phyloP scores from a whole-genome alignment of 192 early-diverging fungal genomes.

The Chytriomyces confervae region DNA sequence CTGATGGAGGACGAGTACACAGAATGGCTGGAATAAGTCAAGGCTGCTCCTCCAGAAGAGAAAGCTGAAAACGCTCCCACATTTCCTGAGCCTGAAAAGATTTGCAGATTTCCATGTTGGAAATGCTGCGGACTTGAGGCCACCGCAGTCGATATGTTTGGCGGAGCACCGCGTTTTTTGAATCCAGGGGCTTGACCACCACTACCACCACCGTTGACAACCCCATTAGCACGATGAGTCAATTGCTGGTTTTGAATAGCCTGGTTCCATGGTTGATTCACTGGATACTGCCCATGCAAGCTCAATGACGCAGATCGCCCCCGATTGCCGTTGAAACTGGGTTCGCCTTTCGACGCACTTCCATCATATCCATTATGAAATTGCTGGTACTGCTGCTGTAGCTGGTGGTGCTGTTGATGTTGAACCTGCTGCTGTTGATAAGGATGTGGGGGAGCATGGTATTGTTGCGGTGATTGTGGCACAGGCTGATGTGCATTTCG shows the following conservation, averaged over 20 bases:
- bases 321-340: conserved; percentile 3
- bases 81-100: background rate
- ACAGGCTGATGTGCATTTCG: conserved; percentile 11
- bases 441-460: background rate
- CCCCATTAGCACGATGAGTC: background rate
- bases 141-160: conserved; percentile 17
- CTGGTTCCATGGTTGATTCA: conserved; percentile 33
- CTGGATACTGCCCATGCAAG: conserved; percentile 9
- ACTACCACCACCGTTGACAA: background rate
- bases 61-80: background rate
- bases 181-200: background rate
- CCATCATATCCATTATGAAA: background rate
- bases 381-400: no score
- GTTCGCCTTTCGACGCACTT: background rate
- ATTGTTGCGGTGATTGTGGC: background rate
- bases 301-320: conserved; percentile 13
- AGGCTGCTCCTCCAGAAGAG: background rate
- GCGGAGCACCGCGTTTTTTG: conserved; percentile 19
- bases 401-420: no score
- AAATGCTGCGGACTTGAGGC: conserved; percentile 14
- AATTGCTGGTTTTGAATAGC: conserved; percentile 9
- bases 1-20: no score
- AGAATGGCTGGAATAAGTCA: no score
- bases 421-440: no score
- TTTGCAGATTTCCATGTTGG: background rate